A percentile compares a stretch with the other conserved stretches of the same genome.
Conservation (phyloP, 805 yeast species). For the Saccharomycopsis fermentans region DNA sequence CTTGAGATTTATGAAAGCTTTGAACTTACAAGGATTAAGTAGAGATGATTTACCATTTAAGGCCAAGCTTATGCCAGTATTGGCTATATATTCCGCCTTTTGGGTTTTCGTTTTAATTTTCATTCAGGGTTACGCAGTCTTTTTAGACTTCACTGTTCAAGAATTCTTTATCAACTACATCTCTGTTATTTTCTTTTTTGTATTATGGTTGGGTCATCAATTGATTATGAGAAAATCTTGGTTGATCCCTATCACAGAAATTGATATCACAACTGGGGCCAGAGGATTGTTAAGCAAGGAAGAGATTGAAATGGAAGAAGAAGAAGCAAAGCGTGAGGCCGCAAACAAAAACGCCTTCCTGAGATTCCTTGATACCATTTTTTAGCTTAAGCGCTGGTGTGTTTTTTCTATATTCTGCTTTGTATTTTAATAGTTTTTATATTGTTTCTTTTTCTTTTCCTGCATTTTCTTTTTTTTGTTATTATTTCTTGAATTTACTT, state of each 20-base stretch:
- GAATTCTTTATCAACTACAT: conserved; percentile 62
- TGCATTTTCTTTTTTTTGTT: neutral
- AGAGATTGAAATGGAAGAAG: conserved; percentile 22
- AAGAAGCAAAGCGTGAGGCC: neutral
- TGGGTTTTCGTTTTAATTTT: conserved; percentile 46
- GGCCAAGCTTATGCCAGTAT: conserved; percentile 53
- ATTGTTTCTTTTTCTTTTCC: neutral
- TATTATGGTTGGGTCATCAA: conserved; percentile 46
- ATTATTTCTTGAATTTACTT: neutral
- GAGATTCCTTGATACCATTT: conserved; percentile 4
- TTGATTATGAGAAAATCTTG: conserved; percentile 38
- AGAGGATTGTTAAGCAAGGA: conserved; percentile 39
- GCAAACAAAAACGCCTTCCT: neutral
- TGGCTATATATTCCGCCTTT: conserved; percentile 50
- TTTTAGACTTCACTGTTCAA: conserved; percentile 42
- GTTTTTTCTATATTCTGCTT: neutral
- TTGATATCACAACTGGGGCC: conserved; percentile 62
- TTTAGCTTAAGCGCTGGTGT: neutral
- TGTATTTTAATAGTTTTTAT: neutral
- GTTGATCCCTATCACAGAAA: conserved; percentile 40
- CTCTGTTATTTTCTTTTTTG: conserved; percentile 53
- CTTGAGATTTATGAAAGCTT: conserved; percentile 50
- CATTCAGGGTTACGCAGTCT: conserved; percentile 59
- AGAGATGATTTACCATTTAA: conserved; percentile 60
- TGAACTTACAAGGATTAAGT: conserved; percentile 49